Evolutionary conservation across 2,329 filamentous ascomycete species (phyloP).

Genomic region (Colletotrichum sp.): DNA sequence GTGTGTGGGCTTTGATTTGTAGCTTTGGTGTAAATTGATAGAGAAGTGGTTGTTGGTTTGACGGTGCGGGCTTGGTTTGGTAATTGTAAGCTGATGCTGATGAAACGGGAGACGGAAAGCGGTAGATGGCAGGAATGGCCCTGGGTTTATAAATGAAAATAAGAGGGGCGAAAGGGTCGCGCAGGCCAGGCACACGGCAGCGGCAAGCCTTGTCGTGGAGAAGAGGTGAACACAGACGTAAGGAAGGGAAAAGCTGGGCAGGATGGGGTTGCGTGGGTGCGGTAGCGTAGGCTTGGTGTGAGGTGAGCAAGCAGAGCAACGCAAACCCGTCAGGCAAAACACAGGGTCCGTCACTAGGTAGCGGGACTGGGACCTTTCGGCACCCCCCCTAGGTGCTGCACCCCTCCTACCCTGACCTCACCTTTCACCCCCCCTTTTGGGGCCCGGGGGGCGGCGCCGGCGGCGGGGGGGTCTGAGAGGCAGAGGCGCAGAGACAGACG

Average conservation of each 20-base stretch:
- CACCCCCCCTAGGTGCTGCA: neutral
- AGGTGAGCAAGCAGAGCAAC: neutral
- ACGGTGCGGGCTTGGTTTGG: neutral
- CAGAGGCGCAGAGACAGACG: neutral
- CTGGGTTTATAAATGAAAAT: constrained; percentile 23
- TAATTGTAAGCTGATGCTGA: constrained; percentile 13
- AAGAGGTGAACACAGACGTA: constrained; percentile 18
- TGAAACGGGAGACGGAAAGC: constrained; percentile 15
- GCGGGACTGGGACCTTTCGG: neutral
- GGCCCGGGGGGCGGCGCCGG: neutral
- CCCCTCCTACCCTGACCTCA: neutral
- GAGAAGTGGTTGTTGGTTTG: neutral
- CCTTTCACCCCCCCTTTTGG: neutral
- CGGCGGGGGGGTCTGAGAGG: neutral
- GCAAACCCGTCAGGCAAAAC: constrained; percentile 12
- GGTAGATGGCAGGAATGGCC: constrained; percentile 14
- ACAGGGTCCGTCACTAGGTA: constrained; percentile 14
- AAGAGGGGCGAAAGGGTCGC: constrained; percentile 15
- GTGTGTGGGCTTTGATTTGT: neutral
- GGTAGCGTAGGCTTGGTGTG: neutral
- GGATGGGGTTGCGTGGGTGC: constrained; percentile 11
- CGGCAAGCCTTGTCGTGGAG: constrained; percentile 17
- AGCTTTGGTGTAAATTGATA: neutral
- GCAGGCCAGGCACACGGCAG: neutral
- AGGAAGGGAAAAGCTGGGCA: constrained; percentile 9